Evolutionary conservation across 495 filamentous ascomycete species (phyloP).

Genomic region (Penicillium verhagenii): DNA sequence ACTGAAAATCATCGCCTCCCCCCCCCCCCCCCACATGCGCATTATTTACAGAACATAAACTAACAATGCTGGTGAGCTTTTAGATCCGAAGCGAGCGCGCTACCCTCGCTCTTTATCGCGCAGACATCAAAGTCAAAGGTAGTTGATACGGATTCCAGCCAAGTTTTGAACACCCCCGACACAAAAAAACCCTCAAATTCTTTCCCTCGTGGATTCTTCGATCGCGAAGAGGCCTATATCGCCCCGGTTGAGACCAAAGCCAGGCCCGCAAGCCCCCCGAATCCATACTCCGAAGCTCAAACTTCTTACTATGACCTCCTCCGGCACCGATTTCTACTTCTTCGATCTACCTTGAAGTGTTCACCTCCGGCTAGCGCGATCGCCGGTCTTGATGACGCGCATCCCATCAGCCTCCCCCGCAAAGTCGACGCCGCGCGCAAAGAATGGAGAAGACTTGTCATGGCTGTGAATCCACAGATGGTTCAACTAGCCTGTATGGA

Average conservation of each 20-base stretch:
- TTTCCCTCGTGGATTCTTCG: constrained; percentile 17
- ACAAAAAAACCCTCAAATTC: neutral
- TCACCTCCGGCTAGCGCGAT: constrained; percentile 51
- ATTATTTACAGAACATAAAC: neutral
- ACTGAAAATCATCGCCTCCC: constrained; percentile 34
- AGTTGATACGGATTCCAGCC: neutral
- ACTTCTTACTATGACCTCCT: constrained; percentile 63
- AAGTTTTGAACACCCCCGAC: neutral
- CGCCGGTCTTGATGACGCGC: constrained; percentile 50
- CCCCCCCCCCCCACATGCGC: constrained; percentile 8
- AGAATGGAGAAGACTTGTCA: constrained; percentile 51
- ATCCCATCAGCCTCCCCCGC: constrained; percentile 55
- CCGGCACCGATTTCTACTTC: constrained; percentile 53
- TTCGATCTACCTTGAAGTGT: constrained; percentile 57
- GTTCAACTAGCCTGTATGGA: constrained; percentile 70
- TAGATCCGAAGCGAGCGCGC: constrained; percentile 69
- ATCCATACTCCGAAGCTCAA: constrained; percentile 50
- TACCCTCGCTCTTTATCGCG: constrained; percentile 66
- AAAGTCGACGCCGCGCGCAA: constrained; percentile 41
- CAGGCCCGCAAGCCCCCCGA: neutral
- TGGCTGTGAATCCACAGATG: constrained; percentile 60
- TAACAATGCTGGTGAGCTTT: constrained; percentile 14
- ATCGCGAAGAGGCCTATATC: constrained; percentile 23
- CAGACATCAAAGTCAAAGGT: constrained; percentile 1
- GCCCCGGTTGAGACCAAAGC: constrained; percentile 11